These are phyloP conservation scores for Pichia inconspicua DNA, from an alignment of 1,139 yeast species.

Conservation along the genomic window DNA sequence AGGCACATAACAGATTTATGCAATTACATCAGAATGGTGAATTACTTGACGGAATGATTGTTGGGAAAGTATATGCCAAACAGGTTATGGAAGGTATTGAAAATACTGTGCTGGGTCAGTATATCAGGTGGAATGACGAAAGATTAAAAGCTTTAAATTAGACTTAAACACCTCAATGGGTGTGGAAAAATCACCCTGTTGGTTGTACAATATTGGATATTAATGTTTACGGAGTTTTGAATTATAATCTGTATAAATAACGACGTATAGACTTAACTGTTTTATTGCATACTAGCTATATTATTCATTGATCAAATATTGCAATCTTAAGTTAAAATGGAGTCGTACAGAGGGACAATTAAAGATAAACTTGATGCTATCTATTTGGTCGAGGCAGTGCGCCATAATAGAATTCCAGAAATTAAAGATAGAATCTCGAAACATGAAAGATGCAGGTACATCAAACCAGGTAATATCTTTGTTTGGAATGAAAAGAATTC, in stretches of 20 bases:
- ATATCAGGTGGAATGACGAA: conserved; percentile 50
- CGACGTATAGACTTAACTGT: neutral
- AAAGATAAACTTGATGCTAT: conserved; percentile 56
- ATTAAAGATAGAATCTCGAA: conserved; percentile 54
- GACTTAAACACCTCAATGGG: neutral
- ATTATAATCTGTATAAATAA: neutral
- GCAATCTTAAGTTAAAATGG: conserved; percentile 29
- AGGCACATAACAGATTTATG: conserved; percentile 48
- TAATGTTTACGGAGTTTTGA: neutral
- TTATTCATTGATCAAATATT: neutral
- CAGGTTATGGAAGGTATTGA: conserved; percentile 55
- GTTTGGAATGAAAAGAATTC: conserved; percentile 68
- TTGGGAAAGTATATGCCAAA: conserved; percentile 61
- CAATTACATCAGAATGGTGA: conserved; percentile 48
- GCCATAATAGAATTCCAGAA: conserved; percentile 48
- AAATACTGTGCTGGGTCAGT: conserved; percentile 50
- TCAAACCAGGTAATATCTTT: conserved; percentile 49
- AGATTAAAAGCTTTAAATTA: neutral
- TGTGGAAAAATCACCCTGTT: neutral
- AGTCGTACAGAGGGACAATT: conserved; percentile 55
- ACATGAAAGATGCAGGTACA: conserved; percentile 41
- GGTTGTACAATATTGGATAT: neutral
- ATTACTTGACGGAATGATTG: conserved; percentile 58
- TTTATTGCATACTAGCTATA: too few species aligned
- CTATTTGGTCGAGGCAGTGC: conserved; percentile 55